Evolutionary conservation across 345 rosid genomes (phyloP).

Genomic region (Salix purpurea): DNA sequence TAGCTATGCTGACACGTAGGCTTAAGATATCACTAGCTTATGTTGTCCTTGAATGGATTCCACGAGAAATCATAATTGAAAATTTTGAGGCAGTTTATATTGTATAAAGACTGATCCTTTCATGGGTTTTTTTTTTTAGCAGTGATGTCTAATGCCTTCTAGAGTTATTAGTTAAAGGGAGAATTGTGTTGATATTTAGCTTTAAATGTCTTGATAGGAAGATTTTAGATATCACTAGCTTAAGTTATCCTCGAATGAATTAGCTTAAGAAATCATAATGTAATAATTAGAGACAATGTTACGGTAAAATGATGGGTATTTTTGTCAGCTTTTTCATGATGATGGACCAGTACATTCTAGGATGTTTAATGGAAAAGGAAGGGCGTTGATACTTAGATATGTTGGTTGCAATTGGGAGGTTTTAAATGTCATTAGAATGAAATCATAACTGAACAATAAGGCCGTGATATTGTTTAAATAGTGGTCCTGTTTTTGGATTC

Average conservation of each 20-base stretch:
- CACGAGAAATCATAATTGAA: background rate
- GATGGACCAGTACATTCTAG: too few relatives aligned
- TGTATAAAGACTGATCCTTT: background rate
- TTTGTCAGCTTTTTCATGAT: background rate
- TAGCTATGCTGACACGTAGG: background rate
- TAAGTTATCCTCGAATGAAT: background rate
- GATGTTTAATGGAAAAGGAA: too few relatives aligned
- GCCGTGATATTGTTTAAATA: background rate
- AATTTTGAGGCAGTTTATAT: background rate
- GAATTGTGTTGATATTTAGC: background rate
- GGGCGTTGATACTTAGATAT: background rate
- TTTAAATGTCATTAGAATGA: background rate
- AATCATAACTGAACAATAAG: background rate
- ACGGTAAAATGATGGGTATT: background rate
- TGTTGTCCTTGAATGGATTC: background rate
- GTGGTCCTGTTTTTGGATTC: background rate
- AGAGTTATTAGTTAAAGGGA: background rate
- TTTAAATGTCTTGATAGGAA: background rate
- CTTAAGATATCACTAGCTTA: background rate
- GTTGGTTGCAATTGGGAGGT: background rate
- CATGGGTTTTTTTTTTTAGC: background rate
- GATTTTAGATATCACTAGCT: background rate
- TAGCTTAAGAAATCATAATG: background rate
- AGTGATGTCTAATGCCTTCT: background rate
- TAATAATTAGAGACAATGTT: background rate